Evolutionary conservation across 805 yeast species (phyloP), one percentile per base, ranked within the genome.

Genomic region (Candida caryicola): DNA sequence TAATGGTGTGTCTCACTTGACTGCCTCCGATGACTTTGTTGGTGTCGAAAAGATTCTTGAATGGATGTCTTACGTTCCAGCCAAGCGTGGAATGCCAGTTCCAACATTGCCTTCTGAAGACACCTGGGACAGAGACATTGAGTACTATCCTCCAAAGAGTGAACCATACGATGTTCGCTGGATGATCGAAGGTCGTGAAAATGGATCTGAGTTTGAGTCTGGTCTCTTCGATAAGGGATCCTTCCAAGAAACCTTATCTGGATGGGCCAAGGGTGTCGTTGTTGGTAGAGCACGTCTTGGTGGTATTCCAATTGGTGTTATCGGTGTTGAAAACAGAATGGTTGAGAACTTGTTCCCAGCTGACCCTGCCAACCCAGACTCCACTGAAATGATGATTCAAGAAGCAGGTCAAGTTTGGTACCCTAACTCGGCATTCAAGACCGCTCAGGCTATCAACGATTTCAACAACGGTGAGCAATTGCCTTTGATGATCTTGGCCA

Each of bases 381-480:
- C 98, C 13, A 87, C 93, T 30, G 99, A 93, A 66, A 69, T 78
- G 52, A 64, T 84, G 57, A 68, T 87, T 43, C 95, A 85, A 64
- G 99, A 93, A 67, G 97, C 99, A 46, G 99, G 99, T 60, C 97
- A 90, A 73, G 99, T 93, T 51, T 93, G 99, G 99, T 87, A 90
- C 73, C 99, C 99, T 54, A 93, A 93, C 73, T 85, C 96, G 45
- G 99, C 99, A 14, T 93, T 85, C 78, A 93, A 93, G 81, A 93
- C 99, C 31, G 95, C 99, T 3, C 99, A 93, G 72, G 98, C 99
- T 16, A 91, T 93, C 55, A 84, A 83, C 50, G 99, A 93, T 62
- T 93, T 93, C 80, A 93, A 93, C 76, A 73, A 88, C 60, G 99
- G 99, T 75, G 99, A 93, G 68, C 91, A 90, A 67, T 76, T 93